Evolutionary conservation across 2,329 filamentous ascomycete species (phyloP), one percentile per base, ranked within the genome.

Genomic region (Cadophora sp.): DNA sequence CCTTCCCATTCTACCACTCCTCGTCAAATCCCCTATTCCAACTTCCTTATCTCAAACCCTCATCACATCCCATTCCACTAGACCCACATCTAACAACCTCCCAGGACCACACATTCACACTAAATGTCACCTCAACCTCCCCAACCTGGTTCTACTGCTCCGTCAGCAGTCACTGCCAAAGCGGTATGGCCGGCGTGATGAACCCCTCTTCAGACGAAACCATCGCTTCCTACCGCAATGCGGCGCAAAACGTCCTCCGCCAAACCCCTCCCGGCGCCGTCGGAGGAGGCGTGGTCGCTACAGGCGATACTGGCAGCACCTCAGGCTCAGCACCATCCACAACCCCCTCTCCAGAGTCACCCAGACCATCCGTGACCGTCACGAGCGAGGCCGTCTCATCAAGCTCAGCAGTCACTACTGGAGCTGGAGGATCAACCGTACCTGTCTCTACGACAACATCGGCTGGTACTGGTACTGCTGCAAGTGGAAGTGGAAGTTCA

Each of bases 71-170:
- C n/a, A n/a, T n/a, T n/a, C n/a, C n/a, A n/a, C 39, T 14, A 41
- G n/a, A 16, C 33, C 7, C 27, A 30, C 41, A 41, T 20, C 63
- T 55, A 30, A 66, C 61, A 39, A 48, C n/a, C 24, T 41, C 14
- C 41, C 41, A 74, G 72, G 65, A 71, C 16, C 53, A 36, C 20
- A 73, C 68, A 1, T 75, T 70, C 56, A 58, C 62, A 7, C 62
- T 73, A 1, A 72, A 74, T 16, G 72, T 83, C 66, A 78, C 76
- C 45, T 73, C 78, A 59, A 79, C 77, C 7, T 73, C 78, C 39
- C 78, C 81, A n/a, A 77, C 81, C 24, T 82, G 78, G 79, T 78
- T 78, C 68, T 83, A 82, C 72, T 83, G 81, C 71, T 76, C 78
- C 6, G 70, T 76, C 5, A 69, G 36, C 0, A 72, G 72, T n/a